Percentiles rank a stretch among this genome's conserved stretches.
Conservation (phyloP, 2,329 filamentous ascomycete genomes). For the Talaromyces sp. region DNA sequence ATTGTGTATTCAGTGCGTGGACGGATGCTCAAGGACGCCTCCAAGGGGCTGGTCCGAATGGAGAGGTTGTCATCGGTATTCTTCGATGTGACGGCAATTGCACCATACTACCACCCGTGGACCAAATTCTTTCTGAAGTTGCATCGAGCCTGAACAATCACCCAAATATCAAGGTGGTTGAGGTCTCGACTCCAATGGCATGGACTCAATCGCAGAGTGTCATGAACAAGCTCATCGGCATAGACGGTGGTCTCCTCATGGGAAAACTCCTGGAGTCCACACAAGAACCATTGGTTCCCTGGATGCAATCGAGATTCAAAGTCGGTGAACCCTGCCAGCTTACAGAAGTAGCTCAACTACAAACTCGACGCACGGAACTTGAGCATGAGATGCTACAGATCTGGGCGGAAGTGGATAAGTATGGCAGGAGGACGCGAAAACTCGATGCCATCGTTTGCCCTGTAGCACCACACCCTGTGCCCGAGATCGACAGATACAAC, state of each 20-base stretch:
- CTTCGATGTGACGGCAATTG: conserved; percentile 43
- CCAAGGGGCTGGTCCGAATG: conserved; percentile 13
- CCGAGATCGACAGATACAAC: conserved; percentile 62
- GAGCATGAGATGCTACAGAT: conserved; percentile 58
- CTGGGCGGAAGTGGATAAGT: conserved; percentile 46
- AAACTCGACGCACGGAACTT: conserved; percentile 53
- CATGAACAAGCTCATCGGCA: conserved; percentile 57
- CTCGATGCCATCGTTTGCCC: conserved; percentile 65
- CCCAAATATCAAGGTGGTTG: conserved; percentile 54
- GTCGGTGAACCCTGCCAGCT: conserved; percentile 49
- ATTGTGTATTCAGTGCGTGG: conserved; percentile 38
- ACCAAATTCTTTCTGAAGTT: conserved; percentile 43
- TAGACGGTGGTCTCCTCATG: conserved; percentile 58
- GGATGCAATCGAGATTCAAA: conserved; percentile 54
- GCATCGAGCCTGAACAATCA: conserved; percentile 32
- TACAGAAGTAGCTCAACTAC: conserved; percentile 52
- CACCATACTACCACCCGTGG: conserved; percentile 41
- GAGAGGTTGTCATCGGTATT: conserved; percentile 42
- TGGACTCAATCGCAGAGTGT: conserved; percentile 58
- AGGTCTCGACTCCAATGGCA: conserved; percentile 55
- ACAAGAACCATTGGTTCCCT: conserved; percentile 59
- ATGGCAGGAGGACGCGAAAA: conserved; percentile 23
- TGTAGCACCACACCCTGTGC: conserved; percentile 63
- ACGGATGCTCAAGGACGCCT: conserved; percentile 25
- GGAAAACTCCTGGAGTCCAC: conserved; percentile 57